Percentiles rank a stretch among this genome's conserved stretches.
These are phyloP conservation scores for Leccinum fallax DNA, from an alignment of 1,284 basidiomycete species.

Conservation along the genomic window DNA sequence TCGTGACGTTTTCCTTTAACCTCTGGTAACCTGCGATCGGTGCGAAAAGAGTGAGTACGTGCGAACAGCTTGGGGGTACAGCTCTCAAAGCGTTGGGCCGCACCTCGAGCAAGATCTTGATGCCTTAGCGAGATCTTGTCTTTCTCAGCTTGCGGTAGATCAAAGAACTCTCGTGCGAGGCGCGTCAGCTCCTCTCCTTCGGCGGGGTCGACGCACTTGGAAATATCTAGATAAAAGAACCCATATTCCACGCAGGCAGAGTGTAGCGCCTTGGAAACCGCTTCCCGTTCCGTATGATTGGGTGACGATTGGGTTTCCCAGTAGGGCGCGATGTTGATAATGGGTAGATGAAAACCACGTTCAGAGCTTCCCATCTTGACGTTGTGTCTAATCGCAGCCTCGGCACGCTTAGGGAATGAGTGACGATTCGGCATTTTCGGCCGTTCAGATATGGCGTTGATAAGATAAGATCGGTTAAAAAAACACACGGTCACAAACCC, in stretches of 20 bases:
- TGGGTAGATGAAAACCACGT: slow-evolving; percentile 42
- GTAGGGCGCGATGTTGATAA: slow-evolving; percentile 55
- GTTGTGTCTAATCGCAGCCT: not conserved
- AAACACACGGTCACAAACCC: not conserved
- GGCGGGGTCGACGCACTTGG: slow-evolving; percentile 51
- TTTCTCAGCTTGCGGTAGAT: slow-evolving; percentile 70
- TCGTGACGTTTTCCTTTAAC: slow-evolving; percentile 82
- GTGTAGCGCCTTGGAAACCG: slow-evolving; percentile 65
- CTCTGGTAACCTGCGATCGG: slow-evolving; percentile 61
- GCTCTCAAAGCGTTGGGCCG: slow-evolving; percentile 13
- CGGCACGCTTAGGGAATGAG: not conserved
- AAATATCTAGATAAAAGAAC: slow-evolving; percentile 85
- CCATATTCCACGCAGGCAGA: slow-evolving; percentile 76
- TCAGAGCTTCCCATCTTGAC: slow-evolving; percentile 15
- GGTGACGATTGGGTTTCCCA: slow-evolving; percentile 33
- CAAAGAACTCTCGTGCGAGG: slow-evolving; percentile 74
- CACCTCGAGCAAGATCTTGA: slow-evolving; percentile 77
- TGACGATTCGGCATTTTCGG: not conserved
- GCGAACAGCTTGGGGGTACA: not conserved
- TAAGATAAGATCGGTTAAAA: slow-evolving; percentile 30
- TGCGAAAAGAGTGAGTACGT: not conserved
- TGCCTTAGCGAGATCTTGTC: slow-evolving; percentile 64
- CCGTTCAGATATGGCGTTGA: slow-evolving; percentile 8
- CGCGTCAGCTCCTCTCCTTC: slow-evolving; percentile 69
- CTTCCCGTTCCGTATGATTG: slow-evolving; percentile 22